A percentile compares a stretch with the other conserved stretches of the same genome.
phyloP scores from a whole-genome alignment of 257 asterid species.

The Solanum sparsipilum region DNA sequence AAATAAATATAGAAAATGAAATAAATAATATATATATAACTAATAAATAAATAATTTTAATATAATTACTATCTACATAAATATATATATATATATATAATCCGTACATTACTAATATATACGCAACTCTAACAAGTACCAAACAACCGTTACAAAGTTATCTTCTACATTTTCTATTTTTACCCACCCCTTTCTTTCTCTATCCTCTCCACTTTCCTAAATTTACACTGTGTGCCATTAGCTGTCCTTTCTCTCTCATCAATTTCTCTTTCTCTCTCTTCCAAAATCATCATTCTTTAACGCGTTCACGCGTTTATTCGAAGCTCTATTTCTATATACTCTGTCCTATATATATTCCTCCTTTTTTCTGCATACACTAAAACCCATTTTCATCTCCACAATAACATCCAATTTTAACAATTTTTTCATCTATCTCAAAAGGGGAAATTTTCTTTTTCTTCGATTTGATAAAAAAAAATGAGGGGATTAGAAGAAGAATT shows the following conservation, averaged over 20 bases:
- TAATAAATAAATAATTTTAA: too few relatives aligned
- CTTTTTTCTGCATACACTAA: neutral
- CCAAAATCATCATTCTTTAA: neutral
- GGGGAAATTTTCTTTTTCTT: neutral
- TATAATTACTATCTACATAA: too few relatives aligned
- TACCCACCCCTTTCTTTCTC: neutral
- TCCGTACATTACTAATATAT: too few relatives aligned
- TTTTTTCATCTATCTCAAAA: neutral
- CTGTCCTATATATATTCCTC: neutral
- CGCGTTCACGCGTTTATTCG: neutral
- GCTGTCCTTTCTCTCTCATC: neutral
- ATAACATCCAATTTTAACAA: neutral
- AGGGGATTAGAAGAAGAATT: conserved; percentile 8
- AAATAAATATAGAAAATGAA: too few relatives aligned
- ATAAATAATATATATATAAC: too few relatives aligned
- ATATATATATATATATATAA: too few relatives aligned
- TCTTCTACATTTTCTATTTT: neutral
- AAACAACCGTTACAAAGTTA: too few relatives aligned
- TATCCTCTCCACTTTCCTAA: neutral
- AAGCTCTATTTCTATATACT: neutral
- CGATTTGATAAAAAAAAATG: neutral
- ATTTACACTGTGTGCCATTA: neutral
- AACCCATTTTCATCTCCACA: neutral
- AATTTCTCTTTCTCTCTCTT: neutral
- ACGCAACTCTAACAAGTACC: rapidly evolving